Conservation (phyloP, 164 flowering plant genomes). For the Litsea cubeba region DNA sequence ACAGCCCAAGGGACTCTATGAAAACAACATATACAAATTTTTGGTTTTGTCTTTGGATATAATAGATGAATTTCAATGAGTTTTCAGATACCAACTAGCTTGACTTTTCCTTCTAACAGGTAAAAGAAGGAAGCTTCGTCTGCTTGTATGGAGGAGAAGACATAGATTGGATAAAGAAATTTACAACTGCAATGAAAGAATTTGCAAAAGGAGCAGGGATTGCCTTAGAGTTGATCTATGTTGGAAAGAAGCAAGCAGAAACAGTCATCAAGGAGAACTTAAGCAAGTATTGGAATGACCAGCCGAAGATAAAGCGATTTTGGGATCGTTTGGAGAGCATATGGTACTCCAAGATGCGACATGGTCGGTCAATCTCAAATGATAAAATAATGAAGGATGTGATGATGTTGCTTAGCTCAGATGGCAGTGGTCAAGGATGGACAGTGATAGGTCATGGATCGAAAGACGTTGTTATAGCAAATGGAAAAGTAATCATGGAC, state of each 20-base stretch:
- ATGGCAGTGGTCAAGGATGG: conserved; percentile 54
- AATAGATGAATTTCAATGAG: background rate
- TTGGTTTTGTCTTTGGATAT: background rate
- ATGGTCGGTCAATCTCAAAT: conserved; percentile 29
- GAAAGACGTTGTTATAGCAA: conserved; percentile 36
- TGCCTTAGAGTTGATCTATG: conserved; percentile 36
- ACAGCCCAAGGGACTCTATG: background rate
- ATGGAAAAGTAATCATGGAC: conserved; percentile 33
- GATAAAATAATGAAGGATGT: conserved; percentile 48
- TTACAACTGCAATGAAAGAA: conserved; percentile 19
- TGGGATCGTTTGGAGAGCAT: conserved; percentile 57
- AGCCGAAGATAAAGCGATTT: conserved; percentile 35
- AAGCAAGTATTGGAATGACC: conserved; percentile 25
- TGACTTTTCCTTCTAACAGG: conserved; percentile 13
- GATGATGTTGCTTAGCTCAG: conserved; percentile 46
- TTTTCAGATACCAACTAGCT: background rate
- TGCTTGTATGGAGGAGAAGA: conserved; percentile 49
- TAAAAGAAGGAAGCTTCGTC: conserved; percentile 17
- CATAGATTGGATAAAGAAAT: conserved; percentile 33
- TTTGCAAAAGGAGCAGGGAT: conserved; percentile 13
- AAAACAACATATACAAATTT: background rate
- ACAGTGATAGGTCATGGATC: conserved; percentile 50
- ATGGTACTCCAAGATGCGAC: conserved; percentile 46
- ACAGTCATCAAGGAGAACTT: conserved; percentile 19
- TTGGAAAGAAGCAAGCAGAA: conserved; percentile 29